phyloP scores from a whole-genome alignment of 1,284 basidiomycete species.

The Golubevia sp. region DNA sequence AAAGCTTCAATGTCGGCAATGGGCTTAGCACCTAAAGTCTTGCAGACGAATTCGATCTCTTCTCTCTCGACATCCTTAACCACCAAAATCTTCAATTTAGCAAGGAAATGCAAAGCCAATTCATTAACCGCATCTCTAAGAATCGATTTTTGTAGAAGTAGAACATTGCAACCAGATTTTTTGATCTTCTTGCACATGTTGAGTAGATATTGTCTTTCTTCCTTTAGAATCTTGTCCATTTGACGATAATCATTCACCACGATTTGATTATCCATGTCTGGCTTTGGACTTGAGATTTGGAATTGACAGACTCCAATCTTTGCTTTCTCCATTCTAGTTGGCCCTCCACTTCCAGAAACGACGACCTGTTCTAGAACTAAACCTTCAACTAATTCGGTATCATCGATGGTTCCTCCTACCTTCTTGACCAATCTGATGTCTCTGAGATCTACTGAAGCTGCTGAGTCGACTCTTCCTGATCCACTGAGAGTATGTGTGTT shows the following conservation, averaged over 20 bases:
- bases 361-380: conserved; percentile 96
- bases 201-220: conserved; percentile 95
- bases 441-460: conserved; percentile 74
- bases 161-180: conserved; percentile 97
- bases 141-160: conserved; percentile 98
- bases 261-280: conserved; percentile 99
- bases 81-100: conserved; percentile 94
- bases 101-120: conserved; percentile 96
- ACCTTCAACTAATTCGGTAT: conserved; percentile 95
- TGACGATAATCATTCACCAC: conserved; percentile 99
- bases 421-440: conserved; percentile 98
- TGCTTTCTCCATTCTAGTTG: conserved; percentile 94
- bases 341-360: conserved; percentile 85
- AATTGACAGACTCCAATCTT: conserved; percentile 99
- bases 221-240: conserved; percentile 99
- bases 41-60: conserved; percentile 96
- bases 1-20: conserved; percentile 97
- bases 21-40: conserved; percentile 92
- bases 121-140: conserved; percentile 98
- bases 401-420: conserved; percentile 98
- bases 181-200: conserved; percentile 99
- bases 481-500: not conserved
- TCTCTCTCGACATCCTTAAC: conserved; percentile 98
- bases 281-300: conserved; percentile 96
- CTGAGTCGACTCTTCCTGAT: conserved; percentile 2